Evolutionary conservation across 805 yeast genomes (phyloP).

Genomic region (Hanseniaspora taiwanica): DNA sequence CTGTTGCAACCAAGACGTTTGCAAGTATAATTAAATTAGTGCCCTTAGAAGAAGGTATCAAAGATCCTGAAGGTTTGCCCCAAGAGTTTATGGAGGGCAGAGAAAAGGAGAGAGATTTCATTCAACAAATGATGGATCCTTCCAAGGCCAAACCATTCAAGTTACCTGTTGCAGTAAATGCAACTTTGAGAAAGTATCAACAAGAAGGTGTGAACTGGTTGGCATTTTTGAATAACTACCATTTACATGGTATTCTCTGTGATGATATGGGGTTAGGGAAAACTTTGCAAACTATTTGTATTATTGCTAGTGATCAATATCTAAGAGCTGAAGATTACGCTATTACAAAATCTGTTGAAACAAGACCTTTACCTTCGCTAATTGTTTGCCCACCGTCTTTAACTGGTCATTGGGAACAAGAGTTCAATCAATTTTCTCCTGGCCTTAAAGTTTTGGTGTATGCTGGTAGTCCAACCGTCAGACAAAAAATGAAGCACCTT

Average conservation of each 20-base stretch:
- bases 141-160: slow-evolving; percentile 76
- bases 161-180: slow-evolving; percentile 83
- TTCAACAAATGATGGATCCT: slow-evolving; percentile 97
- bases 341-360: slow-evolving; percentile 48
- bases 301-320: slow-evolving; percentile 91
- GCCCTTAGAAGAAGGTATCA: slow-evolving; percentile 94
- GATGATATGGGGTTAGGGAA: slow-evolving; percentile 99
- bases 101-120: slow-evolving; percentile 86
- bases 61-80: slow-evolving; percentile 90
- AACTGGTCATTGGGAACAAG: slow-evolving; percentile 99
- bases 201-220: slow-evolving; percentile 99
- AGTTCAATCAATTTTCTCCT: slow-evolving; percentile 80
- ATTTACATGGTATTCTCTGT: slow-evolving; percentile 92
- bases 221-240: slow-evolving; percentile 87
- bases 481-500: slow-evolving; percentile 41
- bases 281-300: slow-evolving; percentile 92
- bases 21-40: slow-evolving; percentile 91
- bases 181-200: slow-evolving; percentile 86
- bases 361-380: slow-evolving; percentile 66
- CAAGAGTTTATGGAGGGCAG: slow-evolving; percentile 72
- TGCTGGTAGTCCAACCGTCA: slow-evolving; percentile 79
- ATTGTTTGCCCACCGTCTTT: slow-evolving; percentile 94
- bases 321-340: slow-evolving; percentile 57
- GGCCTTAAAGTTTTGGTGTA: slow-evolving; percentile 70
- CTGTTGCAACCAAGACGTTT: slow-evolving; percentile 87